phyloP scores from a whole-genome alignment of 306 rosid species.

The Cucurbita maxima region DNA sequence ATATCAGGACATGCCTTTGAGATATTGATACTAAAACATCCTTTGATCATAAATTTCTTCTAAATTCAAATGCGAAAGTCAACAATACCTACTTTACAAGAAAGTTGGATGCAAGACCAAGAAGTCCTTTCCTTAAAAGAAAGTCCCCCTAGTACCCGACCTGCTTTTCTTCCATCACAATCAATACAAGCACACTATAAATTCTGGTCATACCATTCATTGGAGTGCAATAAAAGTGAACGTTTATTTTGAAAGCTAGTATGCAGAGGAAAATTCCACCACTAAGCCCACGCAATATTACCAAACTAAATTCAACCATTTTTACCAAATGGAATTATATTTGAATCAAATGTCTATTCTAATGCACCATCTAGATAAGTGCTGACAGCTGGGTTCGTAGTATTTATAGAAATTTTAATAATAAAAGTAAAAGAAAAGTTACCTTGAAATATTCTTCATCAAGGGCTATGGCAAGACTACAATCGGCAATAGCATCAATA shows the following conservation, averaged over 20 bases:
- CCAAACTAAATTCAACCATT: not conserved
- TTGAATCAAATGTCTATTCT: not conserved
- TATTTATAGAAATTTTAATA: not conserved
- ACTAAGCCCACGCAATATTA: not conserved
- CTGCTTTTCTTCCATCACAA: not conserved
- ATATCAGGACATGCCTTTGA: not conserved
- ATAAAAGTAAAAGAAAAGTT: slow-evolving; percentile 1
- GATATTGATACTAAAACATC: not conserved
- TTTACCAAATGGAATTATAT: not conserved
- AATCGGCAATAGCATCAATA: slow-evolving; percentile 85
- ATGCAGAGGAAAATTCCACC: not conserved
- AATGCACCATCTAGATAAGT: not conserved
- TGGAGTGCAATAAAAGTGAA: not conserved
- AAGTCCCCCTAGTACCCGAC: not conserved
- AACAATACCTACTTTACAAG: not conserved
- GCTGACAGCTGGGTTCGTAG: not conserved
- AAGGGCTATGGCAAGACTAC: slow-evolving; percentile 91
- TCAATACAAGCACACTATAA: not conserved
- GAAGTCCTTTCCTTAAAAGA: not conserved
- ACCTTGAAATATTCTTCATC: slow-evolving; percentile 86
- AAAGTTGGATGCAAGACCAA: not conserved
- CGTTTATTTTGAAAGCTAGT: not conserved
- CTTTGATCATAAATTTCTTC: not conserved
- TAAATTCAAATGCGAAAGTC: not conserved
- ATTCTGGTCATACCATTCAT: not conserved